These are phyloP conservation scores for Alternaria postmessia DNA, from an alignment of 2,329 filamentous ascomycete species.

Conservation along the genomic window DNA sequence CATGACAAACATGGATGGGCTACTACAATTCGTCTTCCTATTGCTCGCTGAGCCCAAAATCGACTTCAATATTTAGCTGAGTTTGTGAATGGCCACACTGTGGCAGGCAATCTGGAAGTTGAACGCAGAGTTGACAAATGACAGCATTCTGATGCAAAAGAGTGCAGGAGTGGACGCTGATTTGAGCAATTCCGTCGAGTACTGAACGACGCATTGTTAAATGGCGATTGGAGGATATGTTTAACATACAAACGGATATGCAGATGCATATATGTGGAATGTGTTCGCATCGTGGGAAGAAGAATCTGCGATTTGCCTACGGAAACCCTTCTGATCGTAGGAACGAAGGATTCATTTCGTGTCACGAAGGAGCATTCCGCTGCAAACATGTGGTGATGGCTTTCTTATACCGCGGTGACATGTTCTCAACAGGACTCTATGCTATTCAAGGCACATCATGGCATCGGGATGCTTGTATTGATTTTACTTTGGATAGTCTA, in stretches of 20 bases:
- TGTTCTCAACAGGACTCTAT: not conserved
- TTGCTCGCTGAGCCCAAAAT: not conserved
- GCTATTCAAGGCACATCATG: not conserved
- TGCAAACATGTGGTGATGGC: not conserved
- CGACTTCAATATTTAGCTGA: too few relatives aligned
- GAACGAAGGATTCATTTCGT: not conserved
- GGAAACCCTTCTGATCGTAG: not conserved
- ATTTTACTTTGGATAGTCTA: constrained; percentile 11
- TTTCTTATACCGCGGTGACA: not conserved
- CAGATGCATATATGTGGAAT: not conserved
- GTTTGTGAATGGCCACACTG: too few relatives aligned
- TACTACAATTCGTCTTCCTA: not conserved
- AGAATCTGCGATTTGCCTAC: not conserved
- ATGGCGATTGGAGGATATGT: not conserved
- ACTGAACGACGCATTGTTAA: not conserved
- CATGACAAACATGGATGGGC: not conserved
- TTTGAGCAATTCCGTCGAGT: not conserved
- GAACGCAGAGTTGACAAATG: not conserved
- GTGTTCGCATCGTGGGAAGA: not conserved
- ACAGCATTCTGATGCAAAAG: not conserved
- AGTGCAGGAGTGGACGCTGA: not conserved
- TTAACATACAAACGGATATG: not conserved
- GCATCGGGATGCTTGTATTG: constrained; percentile 14
- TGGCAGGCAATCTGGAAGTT: not conserved
- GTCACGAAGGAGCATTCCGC: not conserved